Percentiles rank a stretch among this genome's conserved stretches.
Conservation (phyloP, 345 rosid species). For the Psidium guajava region DNA sequence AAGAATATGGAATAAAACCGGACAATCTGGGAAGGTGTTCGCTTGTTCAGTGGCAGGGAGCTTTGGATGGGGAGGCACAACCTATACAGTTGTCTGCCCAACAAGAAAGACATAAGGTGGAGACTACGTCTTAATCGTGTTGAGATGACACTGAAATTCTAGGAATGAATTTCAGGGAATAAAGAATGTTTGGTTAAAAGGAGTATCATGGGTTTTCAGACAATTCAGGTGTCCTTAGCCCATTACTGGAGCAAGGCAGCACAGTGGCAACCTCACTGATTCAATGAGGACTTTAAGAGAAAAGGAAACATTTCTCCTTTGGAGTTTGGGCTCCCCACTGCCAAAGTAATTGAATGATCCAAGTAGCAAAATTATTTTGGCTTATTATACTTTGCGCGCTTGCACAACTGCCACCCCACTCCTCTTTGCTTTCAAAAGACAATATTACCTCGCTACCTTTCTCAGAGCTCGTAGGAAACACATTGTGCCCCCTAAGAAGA, state of each 20-base stretch:
- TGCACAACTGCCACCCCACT: no score
- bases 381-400: no score
- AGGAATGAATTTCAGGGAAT: not conserved
- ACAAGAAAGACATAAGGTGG: not conserved
- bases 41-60: not conserved
- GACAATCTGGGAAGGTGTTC: not conserved
- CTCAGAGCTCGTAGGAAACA: not conserved
- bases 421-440: no score
- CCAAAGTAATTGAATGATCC: no score
- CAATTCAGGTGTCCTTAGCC: not conserved
- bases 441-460: not conserved
- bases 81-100: not conserved
- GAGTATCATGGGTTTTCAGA: not conserved
- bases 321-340: not conserved
- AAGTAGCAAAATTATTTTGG: no score
- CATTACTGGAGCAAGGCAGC: not conserved
- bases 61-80: not conserved
- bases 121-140: not conserved
- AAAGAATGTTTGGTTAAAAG: not conserved
- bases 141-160: not conserved
- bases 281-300: not conserved
- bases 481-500: not conserved
- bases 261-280: not conserved
- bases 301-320: not conserved
- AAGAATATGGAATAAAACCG: not conserved